A percentile compares a stretch with the other conserved stretches of the same genome.
Conservation (phyloP, 331 rosid species). For the Dryas integrifolia region DNA sequence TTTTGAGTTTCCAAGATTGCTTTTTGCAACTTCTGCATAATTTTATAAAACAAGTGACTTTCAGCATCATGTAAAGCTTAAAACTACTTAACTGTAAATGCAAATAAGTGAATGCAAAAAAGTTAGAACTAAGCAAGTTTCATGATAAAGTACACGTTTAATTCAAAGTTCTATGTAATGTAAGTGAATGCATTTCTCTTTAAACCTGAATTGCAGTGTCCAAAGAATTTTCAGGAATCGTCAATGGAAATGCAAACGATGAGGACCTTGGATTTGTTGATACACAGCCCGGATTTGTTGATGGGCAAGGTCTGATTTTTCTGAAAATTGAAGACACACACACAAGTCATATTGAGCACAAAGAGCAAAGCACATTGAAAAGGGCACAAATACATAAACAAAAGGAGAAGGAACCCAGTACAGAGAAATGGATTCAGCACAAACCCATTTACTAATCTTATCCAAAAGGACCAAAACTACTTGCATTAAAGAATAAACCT, state of each 20-base stretch:
- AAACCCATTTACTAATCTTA: not conserved
- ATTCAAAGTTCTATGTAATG: not conserved
- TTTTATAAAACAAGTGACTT: not conserved
- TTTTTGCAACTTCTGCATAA: slow-evolving; percentile 61
- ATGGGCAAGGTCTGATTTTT: slow-evolving; percentile 86
- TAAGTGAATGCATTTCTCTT: not conserved
- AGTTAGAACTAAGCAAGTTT: not conserved
- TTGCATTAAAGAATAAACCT: not conserved
- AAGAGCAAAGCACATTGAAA: slow-evolving; percentile 13
- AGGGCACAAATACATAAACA: not conserved
- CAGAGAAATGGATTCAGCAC: not conserved
- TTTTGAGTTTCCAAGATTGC: slow-evolving; percentile 81
- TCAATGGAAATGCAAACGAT: slow-evolving; percentile 70
- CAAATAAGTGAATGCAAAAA: not conserved
- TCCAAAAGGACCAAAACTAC: not conserved
- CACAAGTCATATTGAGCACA: not conserved
- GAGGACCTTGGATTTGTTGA: slow-evolving; percentile 84
- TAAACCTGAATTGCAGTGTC: slow-evolving; percentile 71
- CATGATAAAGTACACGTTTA: not conserved
- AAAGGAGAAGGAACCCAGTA: slow-evolving; percentile 6
- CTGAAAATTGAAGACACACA: slow-evolving; percentile 36
- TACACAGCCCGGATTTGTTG: slow-evolving; percentile 74
- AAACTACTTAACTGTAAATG: not conserved
- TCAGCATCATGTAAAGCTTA: slow-evolving; percentile 14
- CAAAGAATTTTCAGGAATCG: slow-evolving; percentile 52